Evolutionary conservation across 495 filamentous ascomycete species (phyloP).

Genomic region (Annulohypoxylon nitens): DNA sequence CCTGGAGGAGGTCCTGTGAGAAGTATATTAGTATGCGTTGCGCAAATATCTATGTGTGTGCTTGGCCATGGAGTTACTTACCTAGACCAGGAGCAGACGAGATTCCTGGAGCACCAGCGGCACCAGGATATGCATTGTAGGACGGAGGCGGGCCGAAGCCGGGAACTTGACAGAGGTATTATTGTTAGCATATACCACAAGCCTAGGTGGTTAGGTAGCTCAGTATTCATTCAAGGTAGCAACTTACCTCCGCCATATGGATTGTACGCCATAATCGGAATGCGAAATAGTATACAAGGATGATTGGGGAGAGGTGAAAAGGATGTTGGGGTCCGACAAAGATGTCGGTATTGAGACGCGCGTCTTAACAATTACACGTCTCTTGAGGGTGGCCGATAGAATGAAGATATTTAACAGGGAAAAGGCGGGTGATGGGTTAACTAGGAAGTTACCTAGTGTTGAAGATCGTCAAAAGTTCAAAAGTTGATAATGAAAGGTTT

Average conservation of each 20-base stretch:
- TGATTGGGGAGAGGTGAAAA: not conserved
- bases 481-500: slow-evolving; percentile 36
- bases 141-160: slow-evolving; percentile 79
- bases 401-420: slow-evolving; percentile 27
- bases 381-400: slow-evolving; percentile 7
- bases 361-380: slow-evolving; percentile 11
- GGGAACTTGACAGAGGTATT: slow-evolving; percentile 51
- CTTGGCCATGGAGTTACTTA: slow-evolving; percentile 59
- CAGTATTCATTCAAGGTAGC: not conserved
- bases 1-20: slow-evolving; percentile 72
- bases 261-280: slow-evolving; percentile 74
- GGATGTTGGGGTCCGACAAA: not conserved
- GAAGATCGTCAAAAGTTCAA: slow-evolving; percentile 11
- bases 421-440: slow-evolving; percentile 9
- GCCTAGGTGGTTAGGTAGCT: slow-evolving; percentile 10
- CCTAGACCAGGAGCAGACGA: slow-evolving; percentile 89
- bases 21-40: slow-evolving; percentile 34
- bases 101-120: slow-evolving; percentile 71
- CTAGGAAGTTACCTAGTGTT: not conserved
- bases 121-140: slow-evolving; percentile 78
- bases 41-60: not conserved
- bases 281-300: slow-evolving; percentile 15
- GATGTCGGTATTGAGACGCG: slow-evolving; percentile 8
- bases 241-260: slow-evolving; percentile 76
- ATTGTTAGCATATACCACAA: slow-evolving; percentile 35